A percentile compares a stretch with the other conserved stretches of the same genome.
These are phyloP conservation scores for Arthrobotrys entomopaga DNA, from an alignment of 2,329 filamentous ascomycete genomes.

Conservation along the genomic window DNA sequence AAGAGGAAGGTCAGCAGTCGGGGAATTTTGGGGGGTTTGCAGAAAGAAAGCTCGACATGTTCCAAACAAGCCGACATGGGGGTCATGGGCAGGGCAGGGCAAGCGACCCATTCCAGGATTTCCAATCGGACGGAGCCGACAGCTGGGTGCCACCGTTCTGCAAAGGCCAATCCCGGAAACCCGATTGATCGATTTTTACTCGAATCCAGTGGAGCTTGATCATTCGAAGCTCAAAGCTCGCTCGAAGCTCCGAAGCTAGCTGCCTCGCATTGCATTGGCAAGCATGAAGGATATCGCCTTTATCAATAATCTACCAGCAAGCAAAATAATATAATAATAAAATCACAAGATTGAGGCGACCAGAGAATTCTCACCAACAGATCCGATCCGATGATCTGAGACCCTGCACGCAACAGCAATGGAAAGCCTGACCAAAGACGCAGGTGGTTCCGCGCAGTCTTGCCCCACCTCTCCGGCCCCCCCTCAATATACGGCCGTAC, in stretches of 20 bases:
- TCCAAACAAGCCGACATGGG: constrained; percentile 2
- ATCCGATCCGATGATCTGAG: constrained; percentile 2
- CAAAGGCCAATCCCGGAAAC: constrained; percentile 9
- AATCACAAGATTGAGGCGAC: background rate
- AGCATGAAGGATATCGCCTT: no score
- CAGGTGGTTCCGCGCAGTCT: background rate
- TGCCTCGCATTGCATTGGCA: no score
- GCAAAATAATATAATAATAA: no score
- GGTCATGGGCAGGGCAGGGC: constrained; percentile 12
- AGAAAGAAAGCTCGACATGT: background rate
- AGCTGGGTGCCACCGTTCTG: constrained; percentile 10
- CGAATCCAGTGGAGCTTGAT: no score
- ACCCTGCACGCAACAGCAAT: background rate
- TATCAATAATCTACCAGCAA: background rate
- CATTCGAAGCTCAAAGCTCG: no score
- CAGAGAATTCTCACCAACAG: no score
- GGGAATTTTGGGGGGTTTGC: constrained; percentile 31
- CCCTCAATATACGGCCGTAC: no score
- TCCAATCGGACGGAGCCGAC: constrained; percentile 44
- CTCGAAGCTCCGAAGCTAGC: no score
- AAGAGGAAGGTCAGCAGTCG: constrained; percentile 24
- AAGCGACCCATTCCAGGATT: constrained; percentile 11
- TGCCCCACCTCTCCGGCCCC: background rate
- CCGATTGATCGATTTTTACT: background rate
- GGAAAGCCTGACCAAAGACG: background rate